phyloP scores from a whole-genome alignment of 2,329 filamentous ascomycete genomes.

The Aureobasidium sp. region DNA sequence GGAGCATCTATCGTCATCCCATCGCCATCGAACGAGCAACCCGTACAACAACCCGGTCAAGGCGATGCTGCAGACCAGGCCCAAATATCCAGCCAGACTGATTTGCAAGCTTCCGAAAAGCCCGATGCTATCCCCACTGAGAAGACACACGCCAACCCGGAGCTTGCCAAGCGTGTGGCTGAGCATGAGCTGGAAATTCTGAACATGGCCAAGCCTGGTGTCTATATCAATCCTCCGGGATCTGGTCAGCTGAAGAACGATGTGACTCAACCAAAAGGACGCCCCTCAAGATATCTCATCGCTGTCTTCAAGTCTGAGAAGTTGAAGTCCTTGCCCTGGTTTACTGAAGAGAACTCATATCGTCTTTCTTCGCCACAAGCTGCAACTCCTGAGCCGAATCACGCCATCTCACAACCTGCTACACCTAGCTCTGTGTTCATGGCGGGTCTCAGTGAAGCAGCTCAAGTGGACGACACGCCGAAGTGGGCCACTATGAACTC shows the following conservation, averaged over 20 bases:
- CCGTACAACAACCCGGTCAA: neutral
- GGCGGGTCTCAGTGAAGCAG: neutral
- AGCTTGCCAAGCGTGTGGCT: constrained; percentile 17
- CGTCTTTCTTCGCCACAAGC: neutral
- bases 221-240: constrained; percentile 39
- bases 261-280: constrained; percentile 25
- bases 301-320: constrained; percentile 32
- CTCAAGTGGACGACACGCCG: neutral
- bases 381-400: neutral
- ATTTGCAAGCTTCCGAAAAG: neutral
- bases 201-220: constrained; percentile 26
- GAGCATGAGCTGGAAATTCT: constrained; percentile 24
- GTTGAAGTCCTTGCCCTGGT: constrained; percentile 31
- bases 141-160: neutral
- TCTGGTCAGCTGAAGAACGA: constrained; percentile 26
- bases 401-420: neutral
- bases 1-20: neutral
- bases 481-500: neutral
- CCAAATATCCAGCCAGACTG: neutral
- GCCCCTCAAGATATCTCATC: constrained; percentile 35
- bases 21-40: neutral
- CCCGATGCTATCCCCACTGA: neutral
- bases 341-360: constrained; percentile 12
- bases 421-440: neutral
- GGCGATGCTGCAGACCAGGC: neutral